phyloP scores from a whole-genome alignment of 257 asterid species.

The Solanum clarkiae region DNA sequence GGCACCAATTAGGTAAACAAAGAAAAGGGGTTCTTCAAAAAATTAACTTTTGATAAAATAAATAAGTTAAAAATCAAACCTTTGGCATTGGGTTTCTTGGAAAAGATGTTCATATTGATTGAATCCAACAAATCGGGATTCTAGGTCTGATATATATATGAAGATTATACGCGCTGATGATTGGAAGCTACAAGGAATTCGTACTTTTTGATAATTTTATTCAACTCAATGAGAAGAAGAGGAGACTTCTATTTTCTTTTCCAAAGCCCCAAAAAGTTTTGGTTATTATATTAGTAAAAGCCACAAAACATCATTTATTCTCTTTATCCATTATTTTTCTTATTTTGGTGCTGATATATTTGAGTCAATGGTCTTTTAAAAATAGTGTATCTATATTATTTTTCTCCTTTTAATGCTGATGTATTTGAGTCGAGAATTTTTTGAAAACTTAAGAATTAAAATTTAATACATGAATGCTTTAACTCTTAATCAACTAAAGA shows the following conservation, averaged over 20 bases:
- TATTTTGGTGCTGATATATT: too few relatives aligned
- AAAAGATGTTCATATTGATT: conserved; percentile 50
- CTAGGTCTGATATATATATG: neutral
- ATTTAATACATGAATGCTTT: too few relatives aligned
- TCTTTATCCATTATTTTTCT: too few relatives aligned
- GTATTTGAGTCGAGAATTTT: too few relatives aligned
- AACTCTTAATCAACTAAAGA: too few relatives aligned
- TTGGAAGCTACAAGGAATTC: neutral
- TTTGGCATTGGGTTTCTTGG: conserved; percentile 81
- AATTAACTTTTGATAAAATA: neutral
- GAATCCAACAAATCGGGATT: neutral
- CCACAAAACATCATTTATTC: too few relatives aligned
- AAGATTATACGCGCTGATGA: neutral
- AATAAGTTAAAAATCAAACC: conserved; percentile 19
- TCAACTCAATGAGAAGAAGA: neutral
- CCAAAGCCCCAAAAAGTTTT: neutral
- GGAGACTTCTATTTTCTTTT: neutral
- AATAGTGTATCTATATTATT: too few relatives aligned
- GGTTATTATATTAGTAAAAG: too few relatives aligned
- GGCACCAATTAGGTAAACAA: conserved; percentile 1
- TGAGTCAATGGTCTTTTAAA: too few relatives aligned
- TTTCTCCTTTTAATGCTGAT: too few relatives aligned
- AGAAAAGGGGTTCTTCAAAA: neutral
- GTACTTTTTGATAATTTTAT: neutral
- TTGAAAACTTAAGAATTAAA: too few relatives aligned